Evolutionary conservation across 352 stramenopile genomes (phyloP), one percentile per base, ranked within the genome.

Genomic region (Globisporangium heterothallicum): DNA sequence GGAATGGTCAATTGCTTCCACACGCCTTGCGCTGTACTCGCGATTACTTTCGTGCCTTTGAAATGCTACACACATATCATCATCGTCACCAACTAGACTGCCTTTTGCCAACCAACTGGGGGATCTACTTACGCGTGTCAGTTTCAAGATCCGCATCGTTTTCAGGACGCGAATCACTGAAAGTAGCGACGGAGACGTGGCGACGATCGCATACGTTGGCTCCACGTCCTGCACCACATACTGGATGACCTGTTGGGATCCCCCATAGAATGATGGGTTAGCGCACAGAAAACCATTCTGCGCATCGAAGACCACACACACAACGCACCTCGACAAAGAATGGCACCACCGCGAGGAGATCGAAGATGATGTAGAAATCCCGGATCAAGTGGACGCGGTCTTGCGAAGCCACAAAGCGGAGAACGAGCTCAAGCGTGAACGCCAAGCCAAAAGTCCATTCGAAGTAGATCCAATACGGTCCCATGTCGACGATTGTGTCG

Each of bases 381-480:
- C 53, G 64, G 56, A 81, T 68, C 21, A 88, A 75, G 2, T 61
- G 42, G 0, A 47, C 56, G 1, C 61, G 62, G 19, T 79, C 49
- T 2, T 69, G 66, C 0, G 58, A 74, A 3, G 72, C 70, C 42
- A 75, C 81, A 47, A 88, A 82, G 1, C 77, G 77, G 10, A 90
- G 49, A 8, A 63, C 32, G 24, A 88, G 55, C 40, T 92, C 79
- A n/a, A 63, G 5, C 34, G 67, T 66, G 49, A 92, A 92, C 4
- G 59, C 26, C 4, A 78, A 42, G 0, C 77, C 79, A 36, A 90
- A 88, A 6, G 59, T 62, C 66, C 65, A 87, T 42, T 92, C 82
- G 30, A 89, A 74, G 51, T 81, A 88, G 44, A 89, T 81, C 81
- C 81, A 92, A 32, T 86, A 77, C 13, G 69, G 68, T 18, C 71